Base-by-base conservation (phyloP, 208 protist genomes). In the Wallacemonas sp. region DNA sequence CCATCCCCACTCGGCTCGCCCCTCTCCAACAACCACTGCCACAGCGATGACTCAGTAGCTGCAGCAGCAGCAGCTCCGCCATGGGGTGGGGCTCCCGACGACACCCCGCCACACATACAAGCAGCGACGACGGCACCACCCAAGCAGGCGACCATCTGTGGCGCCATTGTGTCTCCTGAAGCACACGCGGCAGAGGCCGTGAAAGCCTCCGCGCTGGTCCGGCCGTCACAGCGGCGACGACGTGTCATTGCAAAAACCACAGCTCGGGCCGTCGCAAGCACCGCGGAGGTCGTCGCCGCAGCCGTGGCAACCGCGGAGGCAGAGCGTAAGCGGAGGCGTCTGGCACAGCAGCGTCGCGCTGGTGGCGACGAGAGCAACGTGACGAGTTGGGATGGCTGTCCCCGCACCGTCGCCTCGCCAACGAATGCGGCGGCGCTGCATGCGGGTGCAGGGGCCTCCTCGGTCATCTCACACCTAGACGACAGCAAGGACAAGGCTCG, bases 191-290 rank as follows among this genome's bases (percentile, higher is more conserved):
- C 27, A 6, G 51, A 58, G 31, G 51, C 51, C n/a, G 51, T 58
- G 12, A 58, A 58, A 17, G 31, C 31, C 17, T 58, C 51, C 31
- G 30, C 51, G 30, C 28, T 58, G 30, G 51, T 58, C 15, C 26
- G 30, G 30, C 51, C 28, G 9, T 27, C 51, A 21, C 2, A 58
- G 51, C 51, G 51, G 15, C 26, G 51, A 8, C 51, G 51, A 0
- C 28, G 51, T 12, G 51, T 58, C 4, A 39, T 58, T 33, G 51
- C 51, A 12, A 58, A 58, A 19, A 39, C 51, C 5, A 58, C 30
- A 4, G 51, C 31, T 26, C 26, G 51, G 2, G 51, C 66, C 31
- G 1, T 68, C 56, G 22, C 42, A 27, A 24, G 24, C 2, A 54
- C 27, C 33, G 31, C 21, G 24, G 19, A 9, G 5, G 27, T 39